Evolutionary conservation across 164 flowering plant genomes (phyloP), one percentile per base, ranked within the genome.

Genomic region (Vitis cinerea): DNA sequence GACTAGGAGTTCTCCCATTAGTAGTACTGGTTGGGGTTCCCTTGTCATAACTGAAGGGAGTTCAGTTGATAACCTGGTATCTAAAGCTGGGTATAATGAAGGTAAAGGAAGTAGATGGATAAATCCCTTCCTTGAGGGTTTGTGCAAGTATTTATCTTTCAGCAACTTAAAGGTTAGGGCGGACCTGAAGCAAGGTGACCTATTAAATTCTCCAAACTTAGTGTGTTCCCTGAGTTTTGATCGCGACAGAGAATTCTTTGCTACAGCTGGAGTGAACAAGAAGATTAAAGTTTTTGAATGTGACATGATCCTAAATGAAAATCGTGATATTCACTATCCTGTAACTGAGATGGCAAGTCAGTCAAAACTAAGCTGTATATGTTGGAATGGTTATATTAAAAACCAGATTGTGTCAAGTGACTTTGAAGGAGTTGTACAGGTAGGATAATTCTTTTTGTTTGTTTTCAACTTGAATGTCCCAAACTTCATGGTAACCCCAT

Each of bases 371-470:
- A 93, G 98, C 82, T 87, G 97, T 71, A 79, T 93, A 71, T 93
- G 97, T 74, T 96, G 98, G 98, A 96, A 92, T 74, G 79, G 88
- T 61, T 96, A 96, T 75, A 93, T 96, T 52, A 93, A 96, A 79
- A 89, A 90, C 81, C 98, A 96, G 78, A 90, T 96, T 71, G 99
- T 98, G 63, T 96, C 98, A 13, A 90, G 99, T 65, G 92, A 93
- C 78, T 96, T 96, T 79, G 98, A 93, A 71, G 99, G 99, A 50
- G 89, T 93, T 9, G 97, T 96, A 71, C 99, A 96, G 98, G 99
- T 93, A 81, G 65, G 80, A 27, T 19, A 66, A 63, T 27, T 54
- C 57, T 10, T 59, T 15, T 16, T 12, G 65, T 48, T 51, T 10
- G 27, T 65, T 76, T 37, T 37, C 50, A 52, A 17, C 17, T 68